Percentiles rank a stretch among this genome's conserved stretches.
Conservation (phyloP, 2,329 filamentous ascomycete genomes). For the Alternaria longipes region DNA sequence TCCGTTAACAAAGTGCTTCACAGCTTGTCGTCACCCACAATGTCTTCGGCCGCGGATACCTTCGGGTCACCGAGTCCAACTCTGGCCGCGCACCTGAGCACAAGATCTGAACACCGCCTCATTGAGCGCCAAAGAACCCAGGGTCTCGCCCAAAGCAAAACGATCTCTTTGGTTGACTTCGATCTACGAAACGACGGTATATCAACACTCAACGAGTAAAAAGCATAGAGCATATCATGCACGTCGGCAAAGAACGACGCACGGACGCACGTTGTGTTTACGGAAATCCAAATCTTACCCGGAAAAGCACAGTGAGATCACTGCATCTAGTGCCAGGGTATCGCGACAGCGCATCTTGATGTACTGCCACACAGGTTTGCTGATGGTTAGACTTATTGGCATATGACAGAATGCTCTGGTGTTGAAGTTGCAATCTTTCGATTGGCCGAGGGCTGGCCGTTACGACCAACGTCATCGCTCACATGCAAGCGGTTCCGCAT, state of each 20-base stretch:
- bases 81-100: conserved; percentile 14
- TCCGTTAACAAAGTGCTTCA: conserved; percentile 1
- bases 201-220: conserved; percentile 9
- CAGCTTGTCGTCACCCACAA: conserved; percentile 11
- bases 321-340: neutral
- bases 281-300: conserved; percentile 4
- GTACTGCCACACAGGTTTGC: neutral
- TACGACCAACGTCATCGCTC: conserved; percentile 22
- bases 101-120: conserved; percentile 8
- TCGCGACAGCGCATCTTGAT: conserved; percentile 14
- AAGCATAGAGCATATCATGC: conserved; percentile 7
- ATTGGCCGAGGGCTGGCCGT: conserved; percentile 10
- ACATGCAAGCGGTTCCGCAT: conserved; percentile 22
- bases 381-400: neutral
- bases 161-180: conserved; percentile 4
- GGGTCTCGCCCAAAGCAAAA: conserved; percentile 4
- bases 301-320: conserved; percentile 20
- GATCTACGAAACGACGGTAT: conserved; percentile 10
- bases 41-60: conserved; percentile 29
- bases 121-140: conserved; percentile 2
- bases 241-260: conserved; percentile 14
- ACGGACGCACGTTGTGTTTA: conserved; percentile 9
- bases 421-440: conserved; percentile 8
- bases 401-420: conserved; percentile 13
- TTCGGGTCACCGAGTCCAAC: conserved; percentile 3